These are phyloP conservation scores for Ganoderma lucidum DNA, from an alignment of 1,284 basidiomycete species.

Conservation along the genomic window DNA sequence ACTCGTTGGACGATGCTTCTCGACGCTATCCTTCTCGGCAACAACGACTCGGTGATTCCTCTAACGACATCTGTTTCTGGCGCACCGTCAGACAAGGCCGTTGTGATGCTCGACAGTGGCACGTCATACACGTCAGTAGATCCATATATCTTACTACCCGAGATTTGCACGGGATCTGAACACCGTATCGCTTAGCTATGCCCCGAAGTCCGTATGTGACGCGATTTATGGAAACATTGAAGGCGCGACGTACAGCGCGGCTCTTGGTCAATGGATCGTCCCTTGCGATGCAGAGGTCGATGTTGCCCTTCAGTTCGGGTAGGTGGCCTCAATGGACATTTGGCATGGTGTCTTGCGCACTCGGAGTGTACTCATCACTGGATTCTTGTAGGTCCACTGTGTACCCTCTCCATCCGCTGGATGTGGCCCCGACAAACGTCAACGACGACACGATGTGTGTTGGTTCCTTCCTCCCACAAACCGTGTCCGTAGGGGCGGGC, in stretches of 20 bases:
- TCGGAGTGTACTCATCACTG: neutral
- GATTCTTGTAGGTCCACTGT: conserved; percentile 58
- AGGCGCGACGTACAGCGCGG: conserved; percentile 62
- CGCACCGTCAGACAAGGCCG: conserved; percentile 72
- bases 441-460: conserved; percentile 59
- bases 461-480: conserved; percentile 76
- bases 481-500: conserved; percentile 58
- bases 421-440: conserved; percentile 62
- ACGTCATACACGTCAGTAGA: conserved; percentile 76
- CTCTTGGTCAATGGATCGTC: conserved; percentile 67
- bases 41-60: conserved; percentile 52
- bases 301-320: conserved; percentile 80
- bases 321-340: conserved; percentile 35
- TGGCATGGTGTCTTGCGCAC: neutral
- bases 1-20: conserved; percentile 78
- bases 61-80: conserved; percentile 62
- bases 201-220: conserved; percentile 63
- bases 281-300: conserved; percentile 78
- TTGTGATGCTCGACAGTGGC: conserved; percentile 78
- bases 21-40: conserved; percentile 70
- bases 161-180: conserved; percentile 10
- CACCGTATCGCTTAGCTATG: conserved; percentile 56
- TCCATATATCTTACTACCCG: conserved; percentile 3
- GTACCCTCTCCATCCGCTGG: conserved; percentile 79
- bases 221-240: conserved; percentile 70